Percentiles rank a stretch among this genome's conserved stretches.
phyloP scores from a whole-genome alignment of 805 yeast genomes.

The Wickerhamiella nectarea region DNA sequence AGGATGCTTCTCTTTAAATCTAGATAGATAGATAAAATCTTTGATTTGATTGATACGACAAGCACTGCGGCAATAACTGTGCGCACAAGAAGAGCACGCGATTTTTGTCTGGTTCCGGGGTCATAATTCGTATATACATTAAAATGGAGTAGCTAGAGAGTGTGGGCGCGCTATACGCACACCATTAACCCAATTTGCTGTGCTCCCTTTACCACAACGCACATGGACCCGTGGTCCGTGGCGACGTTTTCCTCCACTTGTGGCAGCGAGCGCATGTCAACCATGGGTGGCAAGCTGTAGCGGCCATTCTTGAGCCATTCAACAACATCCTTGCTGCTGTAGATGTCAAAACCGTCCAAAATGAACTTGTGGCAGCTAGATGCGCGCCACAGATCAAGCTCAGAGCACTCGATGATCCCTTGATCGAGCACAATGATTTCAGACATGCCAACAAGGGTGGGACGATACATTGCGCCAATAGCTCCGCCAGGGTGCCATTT shows the following conservation, averaged over 20 bases:
- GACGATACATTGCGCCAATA: constrained; percentile 43
- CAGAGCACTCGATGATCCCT: constrained; percentile 13
- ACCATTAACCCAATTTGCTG: constrained; percentile 3
- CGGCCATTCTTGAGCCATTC: constrained; percentile 8
- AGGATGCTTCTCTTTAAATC: constrained; percentile 20
- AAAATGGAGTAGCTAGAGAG: too few species aligned
- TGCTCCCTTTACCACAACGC: constrained; percentile 2
- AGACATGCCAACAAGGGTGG: constrained; percentile 10
- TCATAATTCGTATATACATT: background rate
- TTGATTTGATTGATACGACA: too few species aligned
- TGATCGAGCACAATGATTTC: constrained; percentile 12
- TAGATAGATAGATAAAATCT: background rate
- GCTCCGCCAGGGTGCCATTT: constrained; percentile 86
- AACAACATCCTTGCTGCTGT: constrained; percentile 1
- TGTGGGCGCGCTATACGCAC: too few species aligned
- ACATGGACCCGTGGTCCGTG: background rate
- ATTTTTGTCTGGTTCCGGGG: too few species aligned
- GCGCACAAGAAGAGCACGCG: too few species aligned
- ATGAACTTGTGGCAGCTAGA: constrained; percentile 1
- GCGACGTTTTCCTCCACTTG: background rate
- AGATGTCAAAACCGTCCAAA: background rate
- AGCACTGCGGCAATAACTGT: too few species aligned
- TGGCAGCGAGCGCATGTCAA: background rate
- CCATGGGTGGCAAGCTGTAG: background rate
- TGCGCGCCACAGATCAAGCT: constrained; percentile 18